Conservation (phyloP, 768 basidiomycete species). For the Sistotremastrum niveocremeum region DNA sequence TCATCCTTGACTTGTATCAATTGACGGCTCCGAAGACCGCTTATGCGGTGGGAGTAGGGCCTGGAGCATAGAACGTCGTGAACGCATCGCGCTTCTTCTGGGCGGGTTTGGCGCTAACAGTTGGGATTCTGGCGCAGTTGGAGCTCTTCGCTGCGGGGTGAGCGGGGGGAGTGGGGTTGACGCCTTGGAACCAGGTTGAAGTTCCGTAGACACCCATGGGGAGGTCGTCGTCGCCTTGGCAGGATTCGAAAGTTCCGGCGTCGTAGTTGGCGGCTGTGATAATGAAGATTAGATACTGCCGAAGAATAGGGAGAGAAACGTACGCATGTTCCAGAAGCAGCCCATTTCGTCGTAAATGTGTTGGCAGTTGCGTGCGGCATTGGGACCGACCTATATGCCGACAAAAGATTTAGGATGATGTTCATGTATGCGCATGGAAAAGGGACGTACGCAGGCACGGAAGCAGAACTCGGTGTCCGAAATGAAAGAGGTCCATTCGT, state of each 20-base stretch:
- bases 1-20: no score
- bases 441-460: conserved; percentile 19
- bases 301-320: neutral
- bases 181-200: conserved; percentile 26
- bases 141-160: conserved; percentile 27
- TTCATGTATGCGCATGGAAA: neutral
- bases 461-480: conserved; percentile 30
- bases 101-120: conserved; percentile 17
- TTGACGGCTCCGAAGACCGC: no score
- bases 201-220: conserved; percentile 27
- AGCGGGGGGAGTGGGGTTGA: conserved; percentile 24
- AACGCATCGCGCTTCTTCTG: conserved; percentile 1
- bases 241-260: conserved; percentile 25
- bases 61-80: neutral
- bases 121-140: conserved; percentile 20
- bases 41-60: neutral
- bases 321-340: conserved; percentile 13
- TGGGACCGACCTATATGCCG: conserved; percentile 9
- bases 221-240: conserved; percentile 24
- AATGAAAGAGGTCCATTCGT: conserved; percentile 34
- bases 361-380: conserved; percentile 24
- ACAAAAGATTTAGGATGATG: neutral
- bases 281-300: conserved; percentile 17
- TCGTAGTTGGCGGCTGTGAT: conserved; percentile 24
- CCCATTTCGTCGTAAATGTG: conserved; percentile 29